Percentiles rank a stretch among this genome's conserved stretches.
phyloP scores from a whole-genome alignment of 768 basidiomycete species.

The Rhodosporidiobolus sp. region DNA sequence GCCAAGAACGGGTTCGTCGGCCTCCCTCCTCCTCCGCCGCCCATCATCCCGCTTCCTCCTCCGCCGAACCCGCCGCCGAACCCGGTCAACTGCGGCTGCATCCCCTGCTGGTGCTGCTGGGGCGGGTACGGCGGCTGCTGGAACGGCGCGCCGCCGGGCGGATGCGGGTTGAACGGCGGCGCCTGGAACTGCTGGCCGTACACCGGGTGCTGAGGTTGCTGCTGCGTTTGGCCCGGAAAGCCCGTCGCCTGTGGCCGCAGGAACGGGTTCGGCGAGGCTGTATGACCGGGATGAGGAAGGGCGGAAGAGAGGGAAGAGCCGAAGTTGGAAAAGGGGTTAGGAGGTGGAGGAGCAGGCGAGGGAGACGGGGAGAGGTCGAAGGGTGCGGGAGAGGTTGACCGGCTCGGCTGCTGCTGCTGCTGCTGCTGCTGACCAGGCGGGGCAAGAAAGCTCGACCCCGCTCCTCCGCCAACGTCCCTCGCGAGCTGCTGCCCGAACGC shows the following conservation, averaged over 20 bases:
- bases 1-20: conserved; percentile 22
- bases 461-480: neutral
- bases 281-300: neutral
- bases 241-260: conserved; percentile 7
- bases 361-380: conserved; percentile 21
- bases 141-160: too few relatives aligned
- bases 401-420: too few relatives aligned
- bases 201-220: neutral
- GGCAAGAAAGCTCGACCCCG: neutral
- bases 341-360: neutral
- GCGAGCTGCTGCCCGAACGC: conserved; percentile 1
- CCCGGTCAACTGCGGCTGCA: conserved; percentile 29
- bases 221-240: neutral
- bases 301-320: neutral
- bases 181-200: neutral
- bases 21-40: neutral
- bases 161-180: too few relatives aligned
- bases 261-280: conserved; percentile 17
- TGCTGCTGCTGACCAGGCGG: too few relatives aligned
- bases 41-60: neutral
- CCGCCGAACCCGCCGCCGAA: neutral
- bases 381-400: neutral
- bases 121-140: neutral
- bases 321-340: conserved; percentile 8
- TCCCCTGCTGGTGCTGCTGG: too few relatives aligned